Percentiles rank a stretch among this genome's conserved stretches.
Evolutionary conservation across 148 eudicot species (phyloP).

Genomic region (Nepenthes mirabilis): DNA sequence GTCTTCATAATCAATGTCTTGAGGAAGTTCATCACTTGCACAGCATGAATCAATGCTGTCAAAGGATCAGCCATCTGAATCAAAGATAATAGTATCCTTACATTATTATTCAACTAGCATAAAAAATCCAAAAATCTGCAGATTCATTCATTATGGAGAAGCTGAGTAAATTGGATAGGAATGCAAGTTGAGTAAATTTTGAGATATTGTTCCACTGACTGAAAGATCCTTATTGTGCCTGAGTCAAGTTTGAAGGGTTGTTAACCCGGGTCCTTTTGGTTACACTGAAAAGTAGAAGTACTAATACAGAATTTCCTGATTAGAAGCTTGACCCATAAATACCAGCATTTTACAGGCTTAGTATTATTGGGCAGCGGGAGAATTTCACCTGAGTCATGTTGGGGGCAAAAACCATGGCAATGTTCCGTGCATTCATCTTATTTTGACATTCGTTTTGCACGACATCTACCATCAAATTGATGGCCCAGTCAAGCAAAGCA

Average conservation of each 20-base stretch:
- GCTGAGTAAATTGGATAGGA: too few species aligned
- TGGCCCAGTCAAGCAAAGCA: constrained; percentile 83
- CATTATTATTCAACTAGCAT: not conserved
- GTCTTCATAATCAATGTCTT: constrained; percentile 53
- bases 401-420: constrained; percentile 96
- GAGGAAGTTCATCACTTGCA: constrained; percentile 90
- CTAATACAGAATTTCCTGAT: too few species aligned
- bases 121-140: too few species aligned
- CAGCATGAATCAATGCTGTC: constrained; percentile 87
- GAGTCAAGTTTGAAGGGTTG: too few species aligned
- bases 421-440: constrained; percentile 90
- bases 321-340: not conserved
- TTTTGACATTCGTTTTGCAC: constrained; percentile 51
- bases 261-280: too few species aligned
- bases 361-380: not conserved
- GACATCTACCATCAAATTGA: constrained; percentile 87
- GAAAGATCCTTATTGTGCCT: too few species aligned
- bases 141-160: too few species aligned
- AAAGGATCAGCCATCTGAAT: constrained; percentile 93
- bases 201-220: too few species aligned
- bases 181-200: too few species aligned
- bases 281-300: too few species aligned
- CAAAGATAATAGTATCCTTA: not conserved
- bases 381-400: constrained; percentile 84
- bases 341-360: not conserved